Conservation (phyloP, 192 early-diverging fungal genomes). For the Funneliformis mosseae region DNA sequence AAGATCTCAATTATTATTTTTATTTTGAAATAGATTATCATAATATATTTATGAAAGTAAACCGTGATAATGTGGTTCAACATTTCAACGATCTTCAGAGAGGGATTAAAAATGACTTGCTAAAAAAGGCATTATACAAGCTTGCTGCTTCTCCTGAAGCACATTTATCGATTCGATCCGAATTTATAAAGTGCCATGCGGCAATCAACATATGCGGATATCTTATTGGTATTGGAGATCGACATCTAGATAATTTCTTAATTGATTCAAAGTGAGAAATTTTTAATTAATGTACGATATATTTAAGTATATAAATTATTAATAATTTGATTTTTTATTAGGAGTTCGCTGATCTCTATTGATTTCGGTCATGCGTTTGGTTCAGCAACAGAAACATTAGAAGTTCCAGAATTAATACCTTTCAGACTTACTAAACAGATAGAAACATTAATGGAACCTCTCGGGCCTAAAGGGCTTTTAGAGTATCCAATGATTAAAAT, state of each 20-base stretch:
- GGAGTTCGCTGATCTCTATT: constrained; percentile 70
- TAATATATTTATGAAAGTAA: constrained; percentile 53
- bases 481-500: constrained; percentile 71
- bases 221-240: constrained; percentile 67
- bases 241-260: constrained; percentile 79
- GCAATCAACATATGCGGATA: constrained; percentile 65
- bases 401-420: constrained; percentile 76
- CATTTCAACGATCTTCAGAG: constrained; percentile 51
- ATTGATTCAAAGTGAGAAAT: constrained; percentile 45
- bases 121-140: constrained; percentile 57
- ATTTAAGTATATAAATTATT: neutral
- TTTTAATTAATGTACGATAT: neutral
- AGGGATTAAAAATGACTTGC: constrained; percentile 46
- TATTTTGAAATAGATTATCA: constrained; percentile 52
- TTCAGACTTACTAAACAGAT: constrained; percentile 77
- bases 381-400: constrained; percentile 74
- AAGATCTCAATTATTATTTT: neutral
- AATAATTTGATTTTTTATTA: constrained; percentile 40
- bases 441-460: constrained; percentile 61
- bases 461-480: constrained; percentile 67
- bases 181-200: constrained; percentile 71
- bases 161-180: constrained; percentile 65
- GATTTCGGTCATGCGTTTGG: constrained; percentile 89
- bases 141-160: constrained; percentile 72
- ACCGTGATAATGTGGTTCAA: constrained; percentile 50